A percentile compares a stretch with the other conserved stretches of the same genome.
phyloP scores from a whole-genome alignment of 345 rosid genomes.

The Jatropha curcas region DNA sequence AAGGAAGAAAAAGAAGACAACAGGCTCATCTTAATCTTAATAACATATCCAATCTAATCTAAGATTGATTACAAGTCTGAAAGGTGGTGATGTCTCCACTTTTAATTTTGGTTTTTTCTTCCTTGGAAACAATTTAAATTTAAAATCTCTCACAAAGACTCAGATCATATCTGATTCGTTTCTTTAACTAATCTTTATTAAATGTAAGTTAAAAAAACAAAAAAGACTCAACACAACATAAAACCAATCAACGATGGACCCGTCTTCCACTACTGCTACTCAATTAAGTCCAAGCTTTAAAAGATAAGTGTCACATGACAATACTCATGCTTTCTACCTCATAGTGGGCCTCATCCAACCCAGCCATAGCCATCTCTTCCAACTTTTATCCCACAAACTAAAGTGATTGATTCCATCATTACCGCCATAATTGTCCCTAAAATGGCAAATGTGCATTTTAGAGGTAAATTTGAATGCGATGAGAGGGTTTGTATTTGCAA shows the following conservation, averaged over 20 bases:
- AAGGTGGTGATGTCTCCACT: too few species aligned
- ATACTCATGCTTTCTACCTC: neutral
- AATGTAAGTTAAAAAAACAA: neutral
- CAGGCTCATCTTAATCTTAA: neutral
- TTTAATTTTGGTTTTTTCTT: too few species aligned
- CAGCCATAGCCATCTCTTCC: neutral
- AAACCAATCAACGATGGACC: slow-evolving; percentile 20
- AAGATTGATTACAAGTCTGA: neutral
- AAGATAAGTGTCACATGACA: slow-evolving; percentile 43
- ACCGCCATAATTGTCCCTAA: too few species aligned
- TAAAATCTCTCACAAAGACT: too few species aligned
- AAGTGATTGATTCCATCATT: too few species aligned
- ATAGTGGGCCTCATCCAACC: slow-evolving; percentile 10
- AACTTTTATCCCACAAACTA: too few species aligned
- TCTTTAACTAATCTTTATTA: slow-evolving; percentile 8
- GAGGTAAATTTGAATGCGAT: too few species aligned
- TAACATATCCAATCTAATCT: slow-evolving; percentile 2
- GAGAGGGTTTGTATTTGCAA: too few species aligned
- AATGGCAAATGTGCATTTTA: too few species aligned
- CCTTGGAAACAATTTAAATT: too few species aligned
- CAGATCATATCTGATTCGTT: too few species aligned
- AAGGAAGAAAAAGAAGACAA: slow-evolving; percentile 12
- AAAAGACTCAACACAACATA: neutral
- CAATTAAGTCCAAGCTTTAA: slow-evolving; percentile 20
- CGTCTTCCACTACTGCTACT: slow-evolving; percentile 2